Base-by-base conservation (phyloP, 2,329 filamentous ascomycete genomes). In the Alternaria brassicae region DNA sequence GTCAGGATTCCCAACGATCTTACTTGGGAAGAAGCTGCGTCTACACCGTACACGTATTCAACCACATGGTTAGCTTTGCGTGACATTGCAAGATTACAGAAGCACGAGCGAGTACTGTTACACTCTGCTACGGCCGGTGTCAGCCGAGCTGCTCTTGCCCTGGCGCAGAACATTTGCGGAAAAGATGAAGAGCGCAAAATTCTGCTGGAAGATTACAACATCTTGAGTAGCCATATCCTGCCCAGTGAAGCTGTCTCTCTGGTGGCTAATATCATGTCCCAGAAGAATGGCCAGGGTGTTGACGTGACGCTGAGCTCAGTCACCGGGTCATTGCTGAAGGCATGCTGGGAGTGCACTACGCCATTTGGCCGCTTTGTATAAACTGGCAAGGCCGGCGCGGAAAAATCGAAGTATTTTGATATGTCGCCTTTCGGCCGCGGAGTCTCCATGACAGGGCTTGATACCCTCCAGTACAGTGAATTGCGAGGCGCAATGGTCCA, bases 301-400 rank as follows among this genome's bases (percentile, higher is more conserved):
- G 52, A 54, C 21, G 41, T 54, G 15, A 28, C 27, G 6, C 52
- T 54, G 9, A 48, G 19, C 17, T 48, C 41, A 15, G n/a, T 54
- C 4, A 19, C n/a, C 1, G 52, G 52, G 6, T 17, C 52, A 5
- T 34, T 54, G 41, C 41, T 54, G 2, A 37, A 54, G 19, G 52
- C 41, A 48, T 37, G 30, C 4, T 54, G 52, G 52, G 30, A 54
- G 23, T 54, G 41, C 41, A 54, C 27, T n/a, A 41, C 52, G 6
- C 52, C 13, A 1, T 54, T 54, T 39, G 52, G 52, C 25, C 41
- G 52, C 12, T 54, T 54, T 13, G 17, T 54, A 17, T n/a, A 54
- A 21, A 21, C 48, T 15, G 32, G 52, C 13, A 54, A 47, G 40
- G 51, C 21, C 9, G 51, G 48, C 37, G 25, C 32, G 2, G 41